Evolutionary conservation across 2,329 filamentous ascomycete genomes (phyloP).

Genomic region (Blastomyces gilchristii): DNA sequence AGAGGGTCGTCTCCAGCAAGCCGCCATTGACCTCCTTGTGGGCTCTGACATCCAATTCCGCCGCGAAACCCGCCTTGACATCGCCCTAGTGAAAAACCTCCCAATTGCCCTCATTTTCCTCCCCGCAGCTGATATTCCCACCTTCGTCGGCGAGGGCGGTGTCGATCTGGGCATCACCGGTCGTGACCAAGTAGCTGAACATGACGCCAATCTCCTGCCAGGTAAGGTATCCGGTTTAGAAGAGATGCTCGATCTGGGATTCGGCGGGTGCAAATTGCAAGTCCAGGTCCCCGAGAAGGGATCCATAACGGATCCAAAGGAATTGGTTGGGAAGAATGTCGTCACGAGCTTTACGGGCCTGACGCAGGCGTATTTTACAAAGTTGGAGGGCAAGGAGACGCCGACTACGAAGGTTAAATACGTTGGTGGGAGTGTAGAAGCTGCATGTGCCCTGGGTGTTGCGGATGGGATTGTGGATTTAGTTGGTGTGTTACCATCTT

Average conservation of each 20-base stretch:
- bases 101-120: conserved; percentile 94
- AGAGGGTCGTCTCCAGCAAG: conserved; percentile 90
- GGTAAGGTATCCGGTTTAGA: conserved; percentile 53
- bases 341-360: conserved; percentile 91
- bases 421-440: conserved; percentile 92
- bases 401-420: conserved; percentile 73
- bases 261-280: conserved; percentile 84
- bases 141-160: conserved; percentile 88
- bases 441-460: conserved; percentile 87
- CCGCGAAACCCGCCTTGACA: conserved; percentile 88
- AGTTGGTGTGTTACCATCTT: conserved; percentile 56
- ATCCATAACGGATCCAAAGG: conserved; percentile 53
- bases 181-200: conserved; percentile 82
- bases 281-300: conserved; percentile 94
- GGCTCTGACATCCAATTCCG: conserved; percentile 95
- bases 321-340: conserved; percentile 84
- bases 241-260: conserved; percentile 80
- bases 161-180: conserved; percentile 94
- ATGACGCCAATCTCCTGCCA: conserved; percentile 50
- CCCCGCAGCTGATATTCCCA: conserved; percentile 92
- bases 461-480: conserved; percentile 96
- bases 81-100: conserved; percentile 93
- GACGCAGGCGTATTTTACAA: conserved; percentile 70
- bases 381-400: conserved; percentile 51
- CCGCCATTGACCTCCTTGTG: conserved; percentile 78